Base-by-base conservation (phyloP, 805 yeast genomes). In the Hanseniaspora singularis region DNA sequence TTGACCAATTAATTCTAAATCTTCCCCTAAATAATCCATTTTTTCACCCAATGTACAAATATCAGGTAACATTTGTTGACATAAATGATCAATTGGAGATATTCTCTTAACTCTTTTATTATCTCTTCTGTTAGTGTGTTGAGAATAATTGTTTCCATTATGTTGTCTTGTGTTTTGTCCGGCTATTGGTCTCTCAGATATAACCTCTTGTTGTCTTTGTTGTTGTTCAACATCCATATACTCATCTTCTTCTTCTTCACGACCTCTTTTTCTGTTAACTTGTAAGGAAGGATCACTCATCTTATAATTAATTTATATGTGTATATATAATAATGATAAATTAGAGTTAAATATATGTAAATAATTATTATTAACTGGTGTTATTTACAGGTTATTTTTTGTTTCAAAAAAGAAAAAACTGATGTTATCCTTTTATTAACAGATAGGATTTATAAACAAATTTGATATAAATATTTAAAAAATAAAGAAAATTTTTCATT, bases 1-100 rank as follows among this genome's bases (percentile, higher is more conserved):
- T 46, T 71, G 74, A 31, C 81, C 71, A 54, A 83, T 77, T 55
- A 76, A 76, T 49, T 82, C 79, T 38, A 82, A 70, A 57, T 72
- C 78, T 24, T 72, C 79, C 49, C 74, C 76, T 30, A 77, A 76
- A 45, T 65, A 73, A 50, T 64, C 65, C 1, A 59, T 51, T 6
- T 68, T 61, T 51, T 84, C 86, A 22, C 86, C 86, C 27, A 79
- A 59, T 18, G 76, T 76, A 46, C 72, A 68, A 43, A 78, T 65
- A 52, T 71, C 76, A 26, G 65, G 67, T 63, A 73, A 65, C 55
- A 74, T 61, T 36, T 69, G 70, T 54, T 66, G 69, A 37, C 75
- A 70, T 30, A 68, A 55, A 52, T 70, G 67, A 28, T 67, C 67
- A 20, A 45, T 38, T n/a, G 49, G 49, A 26, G 49, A 45, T 9